Percentiles rank a stretch among this genome's conserved stretches.
These are phyloP conservation scores for Microascus cirrosus DNA, from an alignment of 2,329 filamentous ascomycete species.

Conservation along the genomic window DNA sequence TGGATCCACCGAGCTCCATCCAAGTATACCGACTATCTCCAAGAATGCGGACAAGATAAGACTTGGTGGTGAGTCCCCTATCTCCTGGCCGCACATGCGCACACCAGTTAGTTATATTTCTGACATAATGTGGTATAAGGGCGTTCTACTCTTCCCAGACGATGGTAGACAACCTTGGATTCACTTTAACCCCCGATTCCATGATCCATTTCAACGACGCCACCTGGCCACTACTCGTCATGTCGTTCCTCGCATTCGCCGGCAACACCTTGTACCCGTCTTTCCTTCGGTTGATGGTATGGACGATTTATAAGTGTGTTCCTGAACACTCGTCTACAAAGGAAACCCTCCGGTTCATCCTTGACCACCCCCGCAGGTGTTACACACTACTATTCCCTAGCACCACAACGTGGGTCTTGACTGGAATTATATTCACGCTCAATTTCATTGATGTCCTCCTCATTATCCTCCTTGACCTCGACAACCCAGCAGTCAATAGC, in stretches of 20 bases:
- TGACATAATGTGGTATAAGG: conserved; percentile 25
- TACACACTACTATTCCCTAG: conserved; percentile 91
- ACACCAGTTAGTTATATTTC: no score
- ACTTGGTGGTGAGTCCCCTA: conserved; percentile 63
- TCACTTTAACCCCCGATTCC: conserved; percentile 83
- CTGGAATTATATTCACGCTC: conserved; percentile 73
- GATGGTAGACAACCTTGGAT: conserved; percentile 90
- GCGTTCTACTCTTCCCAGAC: conserved; percentile 81
- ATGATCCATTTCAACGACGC: conserved; percentile 82
- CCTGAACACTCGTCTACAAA: no score
- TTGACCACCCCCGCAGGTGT: conserved; percentile 91
- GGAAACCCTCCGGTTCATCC: no score
- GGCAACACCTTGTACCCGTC: conserved; percentile 94
- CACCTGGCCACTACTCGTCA: conserved; percentile 62
- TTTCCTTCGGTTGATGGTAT: conserved; percentile 89
- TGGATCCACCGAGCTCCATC: conserved; percentile 60
- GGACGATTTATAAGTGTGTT: conserved; percentile 60
- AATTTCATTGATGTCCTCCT: conserved; percentile 82
- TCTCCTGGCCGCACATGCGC: no score
- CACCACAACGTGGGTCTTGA: conserved; percentile 90
- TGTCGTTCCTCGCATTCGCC: conserved; percentile 82
- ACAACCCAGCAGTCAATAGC: conserved; percentile 55
- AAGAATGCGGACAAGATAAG: conserved; percentile 46
- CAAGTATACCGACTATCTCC: conserved; percentile 56
- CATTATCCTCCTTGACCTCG: conserved; percentile 85